Evolutionary conservation across 1,139 yeast genomes (phyloP), one percentile per base, ranked within the genome.

Genomic region (Suhomyces panamericanus): DNA sequence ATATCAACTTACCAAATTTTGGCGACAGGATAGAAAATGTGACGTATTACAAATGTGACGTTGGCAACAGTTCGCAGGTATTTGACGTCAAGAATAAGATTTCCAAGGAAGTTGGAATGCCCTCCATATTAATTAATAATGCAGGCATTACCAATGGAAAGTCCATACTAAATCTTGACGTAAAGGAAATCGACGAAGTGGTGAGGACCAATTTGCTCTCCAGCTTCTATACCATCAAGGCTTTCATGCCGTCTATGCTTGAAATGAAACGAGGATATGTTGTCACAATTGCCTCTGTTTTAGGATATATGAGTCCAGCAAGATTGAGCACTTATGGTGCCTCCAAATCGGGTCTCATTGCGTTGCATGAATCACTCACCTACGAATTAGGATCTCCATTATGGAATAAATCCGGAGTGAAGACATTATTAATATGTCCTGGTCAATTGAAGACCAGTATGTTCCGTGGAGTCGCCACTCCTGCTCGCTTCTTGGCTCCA

Each of bases 271-370:
- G 95, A 35, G 96, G 97, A 0, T 87, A 84, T 59, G 75, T 93
- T 14, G 81, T 91, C 26, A 87, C 91, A 3, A 70, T 91, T 30
- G 89, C 93, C 0, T 87, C 96, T 0, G 88, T 88, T 0, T 69
- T 91, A 45, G 97, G 96, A 0, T 83, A 85, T 51, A 75, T 87
- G 73, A 78, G 95, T 0, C 97, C 97, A 0, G 93, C 96, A 6
- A 70, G 84, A 29, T 69, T 88, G 45, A 79, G 87, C 53, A 87
- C 87, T 0, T 91, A 91, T 57, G 96, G 96, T 0, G 96, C 97
- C 0, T 80, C 95, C 8, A 91, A 91, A 62, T 85, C 96, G 0
- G 97, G 96, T 0, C 64, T 88, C 27, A 77, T 91, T 42, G 90
- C 95, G 0, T 67, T 90, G 38, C 97, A 91, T 60, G 96, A 88